Conservation (phyloP, 352 stramenopile genomes). For the Phytophthora kernoviae region DNA sequence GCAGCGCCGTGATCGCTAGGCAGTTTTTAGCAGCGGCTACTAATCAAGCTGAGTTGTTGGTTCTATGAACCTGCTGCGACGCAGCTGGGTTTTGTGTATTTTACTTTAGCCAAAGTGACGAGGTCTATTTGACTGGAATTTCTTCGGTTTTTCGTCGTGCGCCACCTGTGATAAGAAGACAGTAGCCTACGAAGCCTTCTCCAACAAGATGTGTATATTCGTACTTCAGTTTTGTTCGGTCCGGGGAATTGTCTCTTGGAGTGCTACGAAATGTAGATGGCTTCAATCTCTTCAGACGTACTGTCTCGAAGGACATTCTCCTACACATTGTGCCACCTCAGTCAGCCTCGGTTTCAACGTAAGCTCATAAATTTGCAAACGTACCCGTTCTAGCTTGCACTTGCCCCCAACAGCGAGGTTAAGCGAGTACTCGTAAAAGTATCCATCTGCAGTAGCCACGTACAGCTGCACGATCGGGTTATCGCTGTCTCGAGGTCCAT, state of each 20-base stretch:
- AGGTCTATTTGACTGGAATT: too few relatives aligned
- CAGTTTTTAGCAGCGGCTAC: background rate
- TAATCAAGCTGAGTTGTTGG: conserved; percentile 4
- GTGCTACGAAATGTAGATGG: conserved; percentile 77
- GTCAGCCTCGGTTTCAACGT: conserved; percentile 1
- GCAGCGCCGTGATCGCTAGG: background rate
- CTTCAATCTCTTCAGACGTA: conserved; percentile 85
- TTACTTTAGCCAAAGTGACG: too few relatives aligned
- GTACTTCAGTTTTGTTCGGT: background rate
- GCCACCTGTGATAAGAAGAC: too few relatives aligned
- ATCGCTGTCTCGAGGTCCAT: conserved; percentile 60
- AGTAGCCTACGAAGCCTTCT: too few relatives aligned
- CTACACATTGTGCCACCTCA: conserved; percentile 29
- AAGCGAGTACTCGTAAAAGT: conserved; percentile 90
- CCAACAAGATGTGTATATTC: background rate
- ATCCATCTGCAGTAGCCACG: conserved; percentile 78
- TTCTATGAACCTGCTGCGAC: background rate
- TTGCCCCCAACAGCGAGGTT: conserved; percentile 72
- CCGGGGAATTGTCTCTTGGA: background rate
- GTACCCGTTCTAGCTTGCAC: conserved; percentile 77
- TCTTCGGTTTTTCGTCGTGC: too few relatives aligned
- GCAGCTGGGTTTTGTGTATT: too few relatives aligned
- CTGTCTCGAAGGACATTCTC: conserved; percentile 86
- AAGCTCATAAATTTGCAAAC: conserved; percentile 1
- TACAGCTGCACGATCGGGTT: conserved; percentile 74